A percentile compares a stretch with the other conserved stretches of the same genome.
Conservation (phyloP, 768 basidiomycete species). For the Rubroboletus satanas region DNA sequence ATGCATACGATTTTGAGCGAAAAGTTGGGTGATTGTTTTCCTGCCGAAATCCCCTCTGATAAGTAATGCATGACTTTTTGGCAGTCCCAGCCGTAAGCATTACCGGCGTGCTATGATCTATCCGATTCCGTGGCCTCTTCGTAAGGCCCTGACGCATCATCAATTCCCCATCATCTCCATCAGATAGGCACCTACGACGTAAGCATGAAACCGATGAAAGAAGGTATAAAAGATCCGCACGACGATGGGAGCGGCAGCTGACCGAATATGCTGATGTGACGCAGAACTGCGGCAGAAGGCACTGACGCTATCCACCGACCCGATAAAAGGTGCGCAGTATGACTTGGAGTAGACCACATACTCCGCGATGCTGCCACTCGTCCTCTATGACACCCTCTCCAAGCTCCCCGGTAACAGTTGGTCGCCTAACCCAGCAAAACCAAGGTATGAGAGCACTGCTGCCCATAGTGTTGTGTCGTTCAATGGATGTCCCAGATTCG, state of each 20-base stretch:
- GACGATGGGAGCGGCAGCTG: neutral
- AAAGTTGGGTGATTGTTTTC: neutral
- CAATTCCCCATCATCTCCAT: neutral
- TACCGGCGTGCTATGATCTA: neutral
- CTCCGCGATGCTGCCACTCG: slow-evolving; percentile 24
- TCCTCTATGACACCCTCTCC: slow-evolving; percentile 37
- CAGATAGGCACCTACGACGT: neutral
- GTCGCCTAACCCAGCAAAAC: slow-evolving; percentile 38
- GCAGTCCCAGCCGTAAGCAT: neutral
- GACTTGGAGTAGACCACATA: neutral
- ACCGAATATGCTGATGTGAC: slow-evolving; percentile 1
- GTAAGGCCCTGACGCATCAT: no score
- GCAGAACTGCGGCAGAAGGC: no score
- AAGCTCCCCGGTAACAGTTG: slow-evolving; percentile 29
- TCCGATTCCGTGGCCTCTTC: neutral
- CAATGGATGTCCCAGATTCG: slow-evolving; percentile 21
- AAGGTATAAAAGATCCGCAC: neutral
- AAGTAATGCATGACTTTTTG: neutral
- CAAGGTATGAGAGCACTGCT: slow-evolving; percentile 25
- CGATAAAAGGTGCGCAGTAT: neutral
- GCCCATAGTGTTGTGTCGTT: neutral
- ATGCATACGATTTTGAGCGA: neutral
- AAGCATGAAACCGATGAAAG: neutral
- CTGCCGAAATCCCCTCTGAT: neutral
- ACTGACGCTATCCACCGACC: neutral